Evolutionary conservation across 2,329 filamentous ascomycete genomes (phyloP).

Genomic region (Talaromyces sp.): DNA sequence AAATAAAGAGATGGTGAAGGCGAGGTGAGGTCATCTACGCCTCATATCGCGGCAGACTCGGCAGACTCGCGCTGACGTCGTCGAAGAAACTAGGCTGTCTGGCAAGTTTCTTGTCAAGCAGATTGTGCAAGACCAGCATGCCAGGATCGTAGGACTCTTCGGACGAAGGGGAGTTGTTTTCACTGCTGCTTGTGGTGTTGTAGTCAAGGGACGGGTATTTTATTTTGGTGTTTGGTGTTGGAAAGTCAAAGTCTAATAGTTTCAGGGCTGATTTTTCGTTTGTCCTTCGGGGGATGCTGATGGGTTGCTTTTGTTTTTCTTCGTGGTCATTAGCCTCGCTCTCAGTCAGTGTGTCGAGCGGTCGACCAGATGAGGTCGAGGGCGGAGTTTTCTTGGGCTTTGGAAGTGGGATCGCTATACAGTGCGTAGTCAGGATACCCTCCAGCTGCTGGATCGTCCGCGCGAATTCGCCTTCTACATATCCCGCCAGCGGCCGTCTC

Average conservation of each 20-base stretch:
- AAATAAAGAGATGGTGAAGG: neutral
- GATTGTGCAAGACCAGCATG: neutral
- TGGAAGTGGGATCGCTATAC: neutral
- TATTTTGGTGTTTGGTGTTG: neutral
- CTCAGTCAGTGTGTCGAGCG: neutral
- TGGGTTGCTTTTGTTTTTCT: neutral
- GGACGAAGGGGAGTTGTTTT: neutral
- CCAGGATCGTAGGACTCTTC: neutral
- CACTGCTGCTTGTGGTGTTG: neutral
- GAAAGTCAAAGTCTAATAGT: neutral
- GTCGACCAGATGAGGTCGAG: neutral
- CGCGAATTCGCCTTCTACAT: conserved; percentile 24
- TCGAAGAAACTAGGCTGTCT: neutral
- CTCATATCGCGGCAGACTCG: neutral
- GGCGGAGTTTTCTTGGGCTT: neutral
- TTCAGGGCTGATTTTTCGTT: neutral
- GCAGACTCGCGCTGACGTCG: neutral
- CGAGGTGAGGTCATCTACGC: neutral
- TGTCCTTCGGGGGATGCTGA: neutral
- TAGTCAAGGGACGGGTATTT: neutral
- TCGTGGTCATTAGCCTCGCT: neutral
- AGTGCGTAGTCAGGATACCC: conserved; percentile 13
- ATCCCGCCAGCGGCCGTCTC: conserved; percentile 26
- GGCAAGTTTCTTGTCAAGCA: neutral
- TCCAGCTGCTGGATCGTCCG: conserved; percentile 19